Conservation (phyloP, 1,139 yeast genomes). For the Kodamaea sp. region DNA sequence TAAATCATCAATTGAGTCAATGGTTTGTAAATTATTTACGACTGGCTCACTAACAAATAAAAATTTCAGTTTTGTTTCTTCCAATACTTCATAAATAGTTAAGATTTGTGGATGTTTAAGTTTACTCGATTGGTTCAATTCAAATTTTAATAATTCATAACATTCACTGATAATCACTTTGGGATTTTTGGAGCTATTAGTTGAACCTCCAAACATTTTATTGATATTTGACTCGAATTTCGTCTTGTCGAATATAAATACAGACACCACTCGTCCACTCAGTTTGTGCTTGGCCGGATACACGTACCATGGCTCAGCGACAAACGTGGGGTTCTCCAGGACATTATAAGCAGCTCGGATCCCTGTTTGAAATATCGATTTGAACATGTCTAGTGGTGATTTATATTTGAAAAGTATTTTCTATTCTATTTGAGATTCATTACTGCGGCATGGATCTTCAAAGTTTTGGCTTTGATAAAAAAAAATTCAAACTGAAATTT, state of each 20-base stretch:
- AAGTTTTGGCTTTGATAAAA: conserved; percentile 1
- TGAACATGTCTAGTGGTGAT: conserved; percentile 24
- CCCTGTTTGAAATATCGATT: conserved; percentile 52
- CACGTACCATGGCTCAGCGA: conserved; percentile 80
- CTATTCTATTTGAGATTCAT: neutral
- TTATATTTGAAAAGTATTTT: neutral
- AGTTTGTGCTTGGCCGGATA: conserved; percentile 71
- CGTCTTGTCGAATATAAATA: conserved; percentile 84
- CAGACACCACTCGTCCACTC: conserved; percentile 61
- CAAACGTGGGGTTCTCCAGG: conserved; percentile 70
- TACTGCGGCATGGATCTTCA: neutral
- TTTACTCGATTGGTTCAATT: conserved; percentile 70
- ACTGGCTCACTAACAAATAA: conserved; percentile 85
- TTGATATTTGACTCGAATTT: conserved; percentile 52
- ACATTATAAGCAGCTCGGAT: conserved; percentile 72
- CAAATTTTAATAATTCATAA: conserved; percentile 38
- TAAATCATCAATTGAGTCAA: conserved; percentile 56
- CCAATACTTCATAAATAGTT: conserved; percentile 80
- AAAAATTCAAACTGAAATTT: neutral
- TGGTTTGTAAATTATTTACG: conserved; percentile 52
- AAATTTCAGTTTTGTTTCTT: conserved; percentile 75
- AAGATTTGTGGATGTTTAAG: conserved; percentile 85
- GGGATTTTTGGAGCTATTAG: conserved; percentile 29
- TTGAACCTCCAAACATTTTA: conserved; percentile 17
- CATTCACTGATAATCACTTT: conserved; percentile 36